Conservation (phyloP, 2,329 filamentous ascomycete species). For the Cryphonectria radicalis region DNA sequence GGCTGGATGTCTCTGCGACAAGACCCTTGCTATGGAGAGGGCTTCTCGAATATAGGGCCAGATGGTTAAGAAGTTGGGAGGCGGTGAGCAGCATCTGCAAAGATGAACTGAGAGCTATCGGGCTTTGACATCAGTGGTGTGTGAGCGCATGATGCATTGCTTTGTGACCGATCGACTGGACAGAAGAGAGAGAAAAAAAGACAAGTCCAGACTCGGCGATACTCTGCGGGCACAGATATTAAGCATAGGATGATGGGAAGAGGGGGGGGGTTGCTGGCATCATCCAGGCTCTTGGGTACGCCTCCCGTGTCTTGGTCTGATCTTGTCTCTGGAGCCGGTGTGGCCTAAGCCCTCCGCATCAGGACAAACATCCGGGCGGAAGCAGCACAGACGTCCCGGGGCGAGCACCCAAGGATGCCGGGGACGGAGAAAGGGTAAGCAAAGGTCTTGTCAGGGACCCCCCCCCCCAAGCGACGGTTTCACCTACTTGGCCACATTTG, state of each 20-base stretch:
- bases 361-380: neutral
- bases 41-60: no score
- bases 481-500: neutral
- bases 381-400: constrained; percentile 9
- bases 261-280: neutral
- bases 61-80: no score
- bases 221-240: neutral
- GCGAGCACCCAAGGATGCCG: neutral
- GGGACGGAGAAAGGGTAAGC: neutral
- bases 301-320: neutral
- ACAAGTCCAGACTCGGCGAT: neutral
- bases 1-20: neutral
- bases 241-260: neutral
- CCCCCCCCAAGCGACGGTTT: neutral
- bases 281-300: neutral
- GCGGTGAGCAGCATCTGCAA: no score
- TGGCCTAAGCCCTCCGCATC: neutral
- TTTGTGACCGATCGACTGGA: neutral
- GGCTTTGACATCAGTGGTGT: neutral
- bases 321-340: neutral
- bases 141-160: neutral
- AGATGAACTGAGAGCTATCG: no score
- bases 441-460: neutral
- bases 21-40: neutral
- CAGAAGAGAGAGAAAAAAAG: neutral